Conservation (phyloP, 805 yeast species). For the Candida suzukii region DNA sequence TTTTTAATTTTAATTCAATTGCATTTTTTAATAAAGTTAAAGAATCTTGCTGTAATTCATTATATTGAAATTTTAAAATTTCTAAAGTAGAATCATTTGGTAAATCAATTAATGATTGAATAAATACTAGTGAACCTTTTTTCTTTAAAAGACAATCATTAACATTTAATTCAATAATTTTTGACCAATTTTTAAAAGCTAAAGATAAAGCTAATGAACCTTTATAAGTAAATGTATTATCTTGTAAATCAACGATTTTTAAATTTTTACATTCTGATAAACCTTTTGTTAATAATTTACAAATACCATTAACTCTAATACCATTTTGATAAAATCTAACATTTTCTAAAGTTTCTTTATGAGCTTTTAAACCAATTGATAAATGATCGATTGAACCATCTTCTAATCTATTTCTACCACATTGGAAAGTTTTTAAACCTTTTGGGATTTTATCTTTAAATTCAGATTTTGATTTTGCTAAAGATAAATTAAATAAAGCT, state of each 20-base stretch:
- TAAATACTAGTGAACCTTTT: constrained; percentile 58
- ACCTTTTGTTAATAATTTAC: constrained; percentile 66
- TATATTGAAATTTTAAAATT: constrained; percentile 72
- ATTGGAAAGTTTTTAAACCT: constrained; percentile 74
- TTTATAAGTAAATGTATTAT: constrained; percentile 78
- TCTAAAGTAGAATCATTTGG: constrained; percentile 35
- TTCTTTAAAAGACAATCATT: constrained; percentile 85
- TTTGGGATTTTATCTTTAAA: constrained; percentile 22
- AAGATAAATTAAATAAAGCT: constrained; percentile 67
- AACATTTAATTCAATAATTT: constrained; percentile 70
- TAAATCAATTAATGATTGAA: constrained; percentile 39
- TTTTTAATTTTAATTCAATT: constrained; percentile 48
- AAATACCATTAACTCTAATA: constrained; percentile 89
- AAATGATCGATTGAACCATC: constrained; percentile 86
- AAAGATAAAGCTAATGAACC: constrained; percentile 63
- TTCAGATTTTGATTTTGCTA: constrained; percentile 44
- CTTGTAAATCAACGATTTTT: constrained; percentile 79
- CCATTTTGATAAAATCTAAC: constrained; percentile 92
- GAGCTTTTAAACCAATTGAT: constrained; percentile 79
- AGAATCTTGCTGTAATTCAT: constrained; percentile 69
- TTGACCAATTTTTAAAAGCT: constrained; percentile 54
- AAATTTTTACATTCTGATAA: constrained; percentile 54
- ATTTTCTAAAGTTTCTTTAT: constrained; percentile 55
- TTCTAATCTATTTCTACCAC: constrained; percentile 96
- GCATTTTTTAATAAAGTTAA: constrained; percentile 53